phyloP scores from a whole-genome alignment of 306 rosid genomes.

The apple (Malus domestica) region DNA sequence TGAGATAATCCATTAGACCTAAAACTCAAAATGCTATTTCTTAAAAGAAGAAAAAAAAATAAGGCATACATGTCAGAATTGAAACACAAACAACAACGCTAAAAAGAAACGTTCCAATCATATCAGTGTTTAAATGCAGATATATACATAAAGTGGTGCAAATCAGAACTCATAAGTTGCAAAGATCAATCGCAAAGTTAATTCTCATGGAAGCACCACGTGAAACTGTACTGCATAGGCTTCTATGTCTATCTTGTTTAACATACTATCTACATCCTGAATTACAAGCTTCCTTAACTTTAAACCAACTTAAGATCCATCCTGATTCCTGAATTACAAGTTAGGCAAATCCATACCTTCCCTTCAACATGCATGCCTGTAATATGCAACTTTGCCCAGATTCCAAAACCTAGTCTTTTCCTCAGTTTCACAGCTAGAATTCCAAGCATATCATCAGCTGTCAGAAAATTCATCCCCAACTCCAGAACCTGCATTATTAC shows the following conservation, averaged over 20 bases:
- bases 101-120: not conserved
- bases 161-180: not conserved
- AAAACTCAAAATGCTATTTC: not conserved
- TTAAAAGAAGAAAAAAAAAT: not conserved
- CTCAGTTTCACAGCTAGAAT: constrained; percentile 87
- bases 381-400: constrained; percentile 76
- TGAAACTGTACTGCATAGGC: not conserved
- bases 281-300: not conserved
- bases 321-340: not conserved
- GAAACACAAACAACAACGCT: not conserved
- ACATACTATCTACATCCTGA: too few species aligned
- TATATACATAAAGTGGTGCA: not conserved
- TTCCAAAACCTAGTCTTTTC: constrained; percentile 91
- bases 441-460: constrained; percentile 98
- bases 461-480: constrained; percentile 92
- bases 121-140: not conserved
- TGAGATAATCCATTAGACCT: not conserved
- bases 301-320: not conserved
- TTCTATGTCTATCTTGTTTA: not conserved
- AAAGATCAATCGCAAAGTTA: not conserved
- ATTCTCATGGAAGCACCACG: not conserved
- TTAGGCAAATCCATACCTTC: constrained; percentile 45
- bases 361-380: constrained; percentile 99
- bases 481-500: constrained; percentile 71
- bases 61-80: not conserved